Evolutionary conservation across 768 basidiomycete genomes (phyloP), one percentile per base, ranked within the genome.

Genomic region (Boletus rubropictus): DNA sequence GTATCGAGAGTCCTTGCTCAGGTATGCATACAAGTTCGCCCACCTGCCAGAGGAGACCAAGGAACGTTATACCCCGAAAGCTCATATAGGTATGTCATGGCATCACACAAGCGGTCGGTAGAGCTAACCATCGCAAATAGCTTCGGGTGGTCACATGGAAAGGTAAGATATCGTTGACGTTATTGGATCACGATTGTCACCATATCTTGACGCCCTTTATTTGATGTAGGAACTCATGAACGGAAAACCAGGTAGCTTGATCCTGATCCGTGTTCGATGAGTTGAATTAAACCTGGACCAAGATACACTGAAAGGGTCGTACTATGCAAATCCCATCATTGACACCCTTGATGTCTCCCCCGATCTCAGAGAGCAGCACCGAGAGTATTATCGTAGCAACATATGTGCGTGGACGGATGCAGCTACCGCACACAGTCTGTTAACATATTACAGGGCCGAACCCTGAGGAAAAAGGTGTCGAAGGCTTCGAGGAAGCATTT

Each of bases 141-240:
- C 62, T 97, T 93, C 66, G 95, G 95, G n/a, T 98, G 95, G 95
- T 89, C 86, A 36, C 89, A 95, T 67, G 95, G 95, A 45, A 96
- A 97, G 76, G 87, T 82, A 55, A 42, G 62, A 51, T 14, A 25
- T 9, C 20, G n/a, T 28, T 38, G 22, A 41, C 28, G n/a, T 7
- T 36, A 15, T 17, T 12, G 29, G 20, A 33, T 22, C 32, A 33
- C 31, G n/a, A 25, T 39, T 25, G 7, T 15, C 28, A 21, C 10
- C 17, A 27, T 44, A 20, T 44, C 12, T 25, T 25, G 24, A 18
- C 11, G 7, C 4, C 17, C 12, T 20, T 40, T 36, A 7, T 24
- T 27, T 18, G 34, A 8, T 38, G 24, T 45, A 89, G 82, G 95
- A 97, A 75, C 81, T 94, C 38, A 96, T 97, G 93, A 97, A 97